These are phyloP conservation scores for Pseudonitzschia delicatissima DNA, from an alignment of 108 stramenopile species.

Conservation along the genomic window DNA sequence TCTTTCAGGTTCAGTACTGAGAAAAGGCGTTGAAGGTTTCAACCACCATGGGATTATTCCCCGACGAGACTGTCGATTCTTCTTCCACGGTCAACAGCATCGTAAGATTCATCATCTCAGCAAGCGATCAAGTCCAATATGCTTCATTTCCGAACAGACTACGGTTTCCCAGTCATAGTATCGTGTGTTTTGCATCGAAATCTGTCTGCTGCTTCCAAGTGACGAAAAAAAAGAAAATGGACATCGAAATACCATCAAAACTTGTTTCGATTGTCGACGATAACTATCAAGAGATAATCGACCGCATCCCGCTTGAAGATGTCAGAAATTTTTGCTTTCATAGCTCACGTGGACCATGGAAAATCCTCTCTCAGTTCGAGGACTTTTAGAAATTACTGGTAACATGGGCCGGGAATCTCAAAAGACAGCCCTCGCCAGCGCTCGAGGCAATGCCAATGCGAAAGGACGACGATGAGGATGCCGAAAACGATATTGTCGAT, in stretches of 20 bases:
- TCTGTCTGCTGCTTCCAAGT: too few relatives aligned
- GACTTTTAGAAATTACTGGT: constrained; percentile 82
- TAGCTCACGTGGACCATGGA: constrained; percentile 94
- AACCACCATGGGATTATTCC: too few relatives aligned
- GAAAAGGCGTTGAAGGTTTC: too few relatives aligned
- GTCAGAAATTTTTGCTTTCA: constrained; percentile 83
- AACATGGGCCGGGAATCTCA: constrained; percentile 72
- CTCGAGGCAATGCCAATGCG: constrained; percentile 7
- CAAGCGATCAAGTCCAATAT: too few relatives aligned
- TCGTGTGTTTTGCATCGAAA: too few relatives aligned
- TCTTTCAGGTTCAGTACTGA: too few relatives aligned
- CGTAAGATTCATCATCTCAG: too few relatives aligned
- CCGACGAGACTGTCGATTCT: too few relatives aligned
- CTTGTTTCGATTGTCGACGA: constrained; percentile 61
- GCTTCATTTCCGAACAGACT: too few relatives aligned
- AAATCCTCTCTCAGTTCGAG: constrained; percentile 84
- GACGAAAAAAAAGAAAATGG: too few relatives aligned
- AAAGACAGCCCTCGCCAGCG: constrained; percentile 43
- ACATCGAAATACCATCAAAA: constrained; percentile 3
- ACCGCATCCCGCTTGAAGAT: constrained; percentile 73
- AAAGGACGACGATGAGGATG: background rate
- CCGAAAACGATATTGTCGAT: background rate
- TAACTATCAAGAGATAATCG: constrained; percentile 41
- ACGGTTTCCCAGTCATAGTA: too few relatives aligned
- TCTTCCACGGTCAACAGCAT: too few relatives aligned